A percentile compares a stretch with the other conserved stretches of the same genome.
phyloP scores from a whole-genome alignment of 148 eudicot genomes.

The Diospyros lotus region DNA sequence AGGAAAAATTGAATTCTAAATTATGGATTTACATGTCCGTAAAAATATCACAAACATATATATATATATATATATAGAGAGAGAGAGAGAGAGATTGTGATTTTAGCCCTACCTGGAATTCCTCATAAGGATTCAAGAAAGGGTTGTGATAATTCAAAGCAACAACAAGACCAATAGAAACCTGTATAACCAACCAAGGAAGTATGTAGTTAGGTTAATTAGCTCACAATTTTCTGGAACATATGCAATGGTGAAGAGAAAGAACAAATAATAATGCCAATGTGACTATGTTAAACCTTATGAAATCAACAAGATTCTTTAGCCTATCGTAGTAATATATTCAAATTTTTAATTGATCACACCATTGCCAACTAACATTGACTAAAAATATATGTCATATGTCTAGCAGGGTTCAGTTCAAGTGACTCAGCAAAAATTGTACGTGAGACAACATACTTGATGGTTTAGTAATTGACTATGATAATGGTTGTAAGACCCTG shows the following conservation, averaged over 20 bases:
- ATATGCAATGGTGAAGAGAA: background rate
- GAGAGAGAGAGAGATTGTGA: background rate
- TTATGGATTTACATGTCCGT: no score
- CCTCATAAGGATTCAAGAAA: slow-evolving; percentile 83
- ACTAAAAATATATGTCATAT: no score
- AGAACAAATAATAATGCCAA: background rate
- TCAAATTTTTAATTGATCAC: background rate
- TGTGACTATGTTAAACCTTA: background rate
- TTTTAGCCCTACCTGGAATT: slow-evolving; percentile 64
- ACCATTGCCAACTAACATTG: background rate
- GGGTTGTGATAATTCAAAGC: slow-evolving; percentile 87
- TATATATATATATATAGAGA: background rate
- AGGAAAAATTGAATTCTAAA: no score
- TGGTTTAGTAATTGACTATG: no score
- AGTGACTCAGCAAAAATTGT: background rate
- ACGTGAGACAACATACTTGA: no score
- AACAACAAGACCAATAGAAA: slow-evolving; percentile 86
- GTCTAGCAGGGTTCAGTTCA: background rate
- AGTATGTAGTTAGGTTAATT: background rate
- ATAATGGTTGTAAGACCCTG: no score
- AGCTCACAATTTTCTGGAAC: background rate
- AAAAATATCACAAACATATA: no score
- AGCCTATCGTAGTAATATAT: background rate
- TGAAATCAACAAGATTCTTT: background rate
- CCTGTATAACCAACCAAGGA: slow-evolving; percentile 38